Conservation (phyloP, 257 asterid genomes). For the Apocynum venetum region DNA sequence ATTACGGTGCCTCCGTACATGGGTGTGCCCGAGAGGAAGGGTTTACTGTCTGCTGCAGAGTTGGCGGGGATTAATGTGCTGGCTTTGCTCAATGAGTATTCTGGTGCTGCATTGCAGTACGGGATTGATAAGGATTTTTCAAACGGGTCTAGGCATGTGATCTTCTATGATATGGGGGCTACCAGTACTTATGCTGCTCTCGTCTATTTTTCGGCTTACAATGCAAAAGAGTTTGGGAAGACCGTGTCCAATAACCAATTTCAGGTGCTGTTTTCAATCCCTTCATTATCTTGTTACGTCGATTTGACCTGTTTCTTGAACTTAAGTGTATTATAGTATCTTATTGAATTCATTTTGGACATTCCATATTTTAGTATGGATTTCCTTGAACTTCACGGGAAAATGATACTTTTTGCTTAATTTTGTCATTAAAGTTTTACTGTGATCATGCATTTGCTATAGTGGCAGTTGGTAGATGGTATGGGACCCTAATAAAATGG, state of each 20-base stretch:
- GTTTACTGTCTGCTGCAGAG: constrained; percentile 75
- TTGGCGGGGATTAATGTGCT: constrained; percentile 90
- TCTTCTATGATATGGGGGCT: constrained; percentile 97
- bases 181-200: constrained; percentile 90
- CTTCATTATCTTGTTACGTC: not conserved
- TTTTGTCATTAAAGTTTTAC: not conserved
- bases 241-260: constrained; percentile 78
- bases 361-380: not conserved
- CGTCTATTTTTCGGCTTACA: constrained; percentile 87
- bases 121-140: constrained; percentile 97
- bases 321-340: not conserved
- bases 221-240: constrained; percentile 77
- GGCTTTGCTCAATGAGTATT: constrained; percentile 86
- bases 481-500: not conserved
- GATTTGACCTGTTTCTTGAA: not conserved
- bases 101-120: constrained; percentile 97
- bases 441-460: not conserved
- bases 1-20: constrained; percentile 84
- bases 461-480: not conserved
- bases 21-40: constrained; percentile 85
- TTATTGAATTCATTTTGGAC: not conserved
- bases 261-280: constrained; percentile 45
- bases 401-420: not conserved
- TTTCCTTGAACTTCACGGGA: not conserved
- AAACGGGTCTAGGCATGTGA: constrained; percentile 76